Base-by-base conservation (phyloP, 768 basidiomycete genomes). In the Trichaptum fuscoviolaceum region DNA sequence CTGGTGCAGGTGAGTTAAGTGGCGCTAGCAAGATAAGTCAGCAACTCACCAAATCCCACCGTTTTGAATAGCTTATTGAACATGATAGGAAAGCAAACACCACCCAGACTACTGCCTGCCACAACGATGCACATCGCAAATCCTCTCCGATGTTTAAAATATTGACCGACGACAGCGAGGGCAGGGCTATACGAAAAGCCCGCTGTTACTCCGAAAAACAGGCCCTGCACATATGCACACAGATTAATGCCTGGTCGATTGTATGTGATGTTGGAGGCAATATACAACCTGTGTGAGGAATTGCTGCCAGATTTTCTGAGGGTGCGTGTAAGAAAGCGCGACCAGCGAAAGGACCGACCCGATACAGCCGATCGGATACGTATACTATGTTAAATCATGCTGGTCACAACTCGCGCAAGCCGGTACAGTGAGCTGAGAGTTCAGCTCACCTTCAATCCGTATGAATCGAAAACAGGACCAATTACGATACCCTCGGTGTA, bases 81-180 rank as follows among this genome's bases (percentile, higher is more conserved):
- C 67, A 87, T 76, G 36, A 85, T 77, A 3, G 85, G 85, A 68
- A 83, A 83, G 20, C 85, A 63, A 63, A 83, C 80, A 4, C 83
- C 85, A 26, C 85, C 85, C 35, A 83, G 52, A 42, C 82, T 82
- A 34, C 71, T 66, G 7, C 81, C 81, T 25, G 76, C 71, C 0
- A 76, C 73, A 20, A 77, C 73, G 23, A 80, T 57, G 7, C 79
- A 79, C 34, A 78, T 75, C 0, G 78, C 82, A 23, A 79, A 70
- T 2, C 75, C 75, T 10, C 80, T 70, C 18, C 73, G 70, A 6
- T 67, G 67, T 12, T 73, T 71, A 75, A 82, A 81, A 71, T 75
- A 76, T 67, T 81, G 80, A 0, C 75, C 70, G 1, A 75, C 67
- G 5, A 77, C 71, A 0, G 75, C 73, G 17, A 78, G 58, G 1